Evolutionary conservation across 176 grass and related monocot species (phyloP).

Genomic region (barley (Hordeum vulgare)): MorexV3_pseudomolecules_assembly NC_058520.1:152260038-152260537

Average conservation of each 20-base stretch:
- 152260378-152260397: no score
- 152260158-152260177: not conserved
- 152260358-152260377: not conserved
- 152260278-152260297: not conserved
- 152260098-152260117: constrained; percentile 21
- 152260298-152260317: not conserved
- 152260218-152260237: constrained; percentile 19
- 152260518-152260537: no score
- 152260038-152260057: constrained; percentile 29
- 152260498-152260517: no score
- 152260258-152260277: constrained; percentile 24
- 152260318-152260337: not conserved
- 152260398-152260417: no score
- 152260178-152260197: not conserved
- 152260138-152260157: not conserved
- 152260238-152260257: constrained; percentile 26
- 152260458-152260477: no score
- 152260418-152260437: no score
- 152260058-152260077: constrained; percentile 60
- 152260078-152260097: constrained; percentile 43
- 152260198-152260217: constrained; percentile 4
- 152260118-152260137: not conserved
- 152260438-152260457: no score
- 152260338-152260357: not conserved
- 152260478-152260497: no score